A percentile compares a stretch with the other conserved stretches of the same genome.
These are phyloP conservation scores for Sordariomycetes sp. DNA, from an alignment of 2,329 filamentous ascomycete species.

Conservation along the genomic window DNA sequence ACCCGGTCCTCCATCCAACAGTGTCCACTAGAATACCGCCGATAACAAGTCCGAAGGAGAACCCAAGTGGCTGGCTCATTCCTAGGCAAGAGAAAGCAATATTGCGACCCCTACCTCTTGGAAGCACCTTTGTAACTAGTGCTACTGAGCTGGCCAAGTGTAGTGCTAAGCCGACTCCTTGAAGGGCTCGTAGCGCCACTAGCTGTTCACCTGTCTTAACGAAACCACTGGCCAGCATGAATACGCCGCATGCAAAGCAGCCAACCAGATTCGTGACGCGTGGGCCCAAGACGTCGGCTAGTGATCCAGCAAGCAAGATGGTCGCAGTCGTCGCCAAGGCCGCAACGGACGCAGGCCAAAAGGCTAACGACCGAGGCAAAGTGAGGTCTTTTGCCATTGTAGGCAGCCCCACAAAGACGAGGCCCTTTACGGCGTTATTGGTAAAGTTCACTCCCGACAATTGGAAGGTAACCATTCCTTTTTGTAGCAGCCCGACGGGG, in stretches of 20 bases:
- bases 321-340: slow-evolving; percentile 23
- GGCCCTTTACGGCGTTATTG: slow-evolving; percentile 16
- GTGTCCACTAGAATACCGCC: slow-evolving; percentile 37
- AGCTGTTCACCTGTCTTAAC: slow-evolving; percentile 19
- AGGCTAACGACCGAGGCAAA: slow-evolving; percentile 20
- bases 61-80: slow-evolving; percentile 36
- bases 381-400: slow-evolving; percentile 26
- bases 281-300: slow-evolving; percentile 26
- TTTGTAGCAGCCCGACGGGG: too few relatives aligned
- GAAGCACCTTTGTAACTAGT: slow-evolving; percentile 21
- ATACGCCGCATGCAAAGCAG: slow-evolving; percentile 15
- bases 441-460: slow-evolving; percentile 16
- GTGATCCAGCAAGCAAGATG: slow-evolving; percentile 26
- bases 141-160: slow-evolving; percentile 24
- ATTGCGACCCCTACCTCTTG: slow-evolving; percentile 24
- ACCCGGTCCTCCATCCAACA: slow-evolving; percentile 37
- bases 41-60: slow-evolving; percentile 38
- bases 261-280: slow-evolving; percentile 22
- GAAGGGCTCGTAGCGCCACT: slow-evolving; percentile 25
- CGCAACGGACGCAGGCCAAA: slow-evolving; percentile 29
- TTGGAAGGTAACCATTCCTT: slow-evolving; percentile 3
- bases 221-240: slow-evolving; percentile 21
- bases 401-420: slow-evolving; percentile 29
- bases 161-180: slow-evolving; percentile 26
- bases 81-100: slow-evolving; percentile 33